Base-by-base conservation (phyloP, 495 filamentous ascomycete species). In the Aspergillus hancockii region DNA sequence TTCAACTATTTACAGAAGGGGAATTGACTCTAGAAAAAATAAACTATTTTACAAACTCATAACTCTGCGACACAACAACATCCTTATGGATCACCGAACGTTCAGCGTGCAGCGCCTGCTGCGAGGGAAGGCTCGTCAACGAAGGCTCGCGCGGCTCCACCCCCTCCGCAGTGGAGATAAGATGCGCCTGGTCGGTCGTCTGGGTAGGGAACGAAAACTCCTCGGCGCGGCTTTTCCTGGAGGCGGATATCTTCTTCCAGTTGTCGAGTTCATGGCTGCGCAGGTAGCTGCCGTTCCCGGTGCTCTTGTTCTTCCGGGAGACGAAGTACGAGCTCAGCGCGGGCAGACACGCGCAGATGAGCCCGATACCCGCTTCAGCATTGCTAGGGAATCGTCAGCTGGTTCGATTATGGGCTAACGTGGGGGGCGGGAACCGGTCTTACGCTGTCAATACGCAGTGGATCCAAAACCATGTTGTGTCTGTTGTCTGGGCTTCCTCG, bases 341-440 rank as follows among this genome's bases (percentile, higher is more conserved):
- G 13, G 54, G 54, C 1, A 56, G 54, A 32, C 54, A 56, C 12
- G 54, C 41, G 43, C 54, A 56, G 23, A 56, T 46, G 16, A 56
- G 23, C 18, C 54, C 54, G 22, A 56, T 56, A 28, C 41, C 54
- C 8, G 54, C 54, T 49, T 56, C 54, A 41, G 54, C 54, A 40
- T 56, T 56, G 4, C 54, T 56, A 14, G 14, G 16, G 3, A 41
- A 41, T 41, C 2, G n/a, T 41, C 38, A 41, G 38, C 16, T n/a
- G n/a, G 4, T 36, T 12, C 34, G 8, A 14, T 36, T 12, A 1
- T 9, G 3, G 4, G 12, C 14, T 16, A 10, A 18, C 23, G 22
- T 18, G 54, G 21, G 16, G 45, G 13, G 9, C 1, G 5, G 13
- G 19, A 8, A 2, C 7, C 25, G n/a, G 9, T 38, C 36, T 14